phyloP scores from a whole-genome alignment of 805 yeast species.

The Kazachstania bromeliacearum region DNA sequence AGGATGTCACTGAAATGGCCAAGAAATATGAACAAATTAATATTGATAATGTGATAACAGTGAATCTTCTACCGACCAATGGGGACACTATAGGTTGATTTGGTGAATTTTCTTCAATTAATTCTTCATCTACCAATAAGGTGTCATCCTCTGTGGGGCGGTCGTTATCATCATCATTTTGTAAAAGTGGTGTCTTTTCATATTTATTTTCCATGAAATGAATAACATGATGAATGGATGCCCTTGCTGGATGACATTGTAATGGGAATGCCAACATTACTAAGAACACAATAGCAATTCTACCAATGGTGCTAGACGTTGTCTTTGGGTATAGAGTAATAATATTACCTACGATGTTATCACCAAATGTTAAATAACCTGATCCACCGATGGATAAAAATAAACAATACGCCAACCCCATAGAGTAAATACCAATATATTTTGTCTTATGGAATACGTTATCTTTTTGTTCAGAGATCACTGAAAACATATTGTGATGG shows the following conservation, averaged over 20 bases:
- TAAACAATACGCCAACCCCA: constrained; percentile 48
- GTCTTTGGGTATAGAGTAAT: constrained; percentile 66
- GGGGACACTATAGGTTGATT: constrained; percentile 11
- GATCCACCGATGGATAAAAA: constrained; percentile 67
- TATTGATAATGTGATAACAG: constrained; percentile 39
- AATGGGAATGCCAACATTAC: constrained; percentile 82
- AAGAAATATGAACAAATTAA: constrained; percentile 41
- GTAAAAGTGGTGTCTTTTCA: no score
- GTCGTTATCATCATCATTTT: neutral
- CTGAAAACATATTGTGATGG: constrained; percentile 89
- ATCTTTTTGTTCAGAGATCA: constrained; percentile 68
- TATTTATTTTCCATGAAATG: constrained; percentile 33
- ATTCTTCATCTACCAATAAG: constrained; percentile 3
- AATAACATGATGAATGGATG: constrained; percentile 65
- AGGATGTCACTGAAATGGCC: constrained; percentile 51
- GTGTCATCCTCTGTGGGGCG: constrained; percentile 2
- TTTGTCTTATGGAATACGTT: constrained; percentile 40
- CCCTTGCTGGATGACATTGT: constrained; percentile 85
- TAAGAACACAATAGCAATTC: constrained; percentile 68
- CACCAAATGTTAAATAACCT: constrained; percentile 86
- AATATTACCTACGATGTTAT: constrained; percentile 66
- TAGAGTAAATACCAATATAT: constrained; percentile 42
- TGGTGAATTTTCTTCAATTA: constrained; percentile 17
- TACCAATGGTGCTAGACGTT: constrained; percentile 62
- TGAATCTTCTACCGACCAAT: constrained; percentile 34